Percentiles rank a stretch among this genome's conserved stretches.
Evolutionary conservation across 108 stramenopile species (phyloP).

Genomic region (Parietichytrium sp.): DNA sequence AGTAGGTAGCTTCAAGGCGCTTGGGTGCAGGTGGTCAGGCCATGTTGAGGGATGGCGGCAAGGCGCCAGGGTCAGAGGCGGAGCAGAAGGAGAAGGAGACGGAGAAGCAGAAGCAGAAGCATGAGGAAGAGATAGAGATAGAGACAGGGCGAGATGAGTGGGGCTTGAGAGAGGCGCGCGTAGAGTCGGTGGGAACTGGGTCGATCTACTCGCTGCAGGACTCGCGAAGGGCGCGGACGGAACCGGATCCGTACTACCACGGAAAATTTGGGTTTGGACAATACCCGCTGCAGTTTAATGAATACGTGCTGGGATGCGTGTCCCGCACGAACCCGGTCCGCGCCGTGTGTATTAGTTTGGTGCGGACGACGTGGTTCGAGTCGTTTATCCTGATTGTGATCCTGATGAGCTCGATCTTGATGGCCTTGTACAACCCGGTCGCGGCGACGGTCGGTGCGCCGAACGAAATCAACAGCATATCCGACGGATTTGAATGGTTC

Average conservation of each 20-base stretch:
- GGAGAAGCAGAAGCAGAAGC: too few species aligned
- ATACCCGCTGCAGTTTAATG: background rate
- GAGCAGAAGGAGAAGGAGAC: too few species aligned
- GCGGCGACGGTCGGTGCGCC: background rate
- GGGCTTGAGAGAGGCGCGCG: too few species aligned
- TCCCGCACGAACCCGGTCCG: background rate
- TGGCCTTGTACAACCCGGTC: slow-evolving; percentile 21
- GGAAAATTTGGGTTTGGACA: slow-evolving; percentile 19
- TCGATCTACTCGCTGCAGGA: too few species aligned
- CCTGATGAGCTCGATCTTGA: background rate
- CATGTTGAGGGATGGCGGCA: too few species aligned
- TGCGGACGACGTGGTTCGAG: background rate
- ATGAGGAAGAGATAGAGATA: too few species aligned
- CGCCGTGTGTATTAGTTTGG: background rate
- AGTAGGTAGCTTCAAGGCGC: too few species aligned
- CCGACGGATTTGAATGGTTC: background rate
- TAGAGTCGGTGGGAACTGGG: too few species aligned
- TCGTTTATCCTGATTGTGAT: background rate
- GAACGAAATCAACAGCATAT: background rate
- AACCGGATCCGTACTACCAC: background rate
- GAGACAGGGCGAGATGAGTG: too few species aligned
- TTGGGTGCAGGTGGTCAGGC: too few species aligned
- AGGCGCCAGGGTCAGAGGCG: too few species aligned
- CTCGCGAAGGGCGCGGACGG: too few species aligned
- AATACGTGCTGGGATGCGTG: background rate